phyloP scores from a whole-genome alignment of 805 yeast species.

The Kockiozyma suomiensis region DNA sequence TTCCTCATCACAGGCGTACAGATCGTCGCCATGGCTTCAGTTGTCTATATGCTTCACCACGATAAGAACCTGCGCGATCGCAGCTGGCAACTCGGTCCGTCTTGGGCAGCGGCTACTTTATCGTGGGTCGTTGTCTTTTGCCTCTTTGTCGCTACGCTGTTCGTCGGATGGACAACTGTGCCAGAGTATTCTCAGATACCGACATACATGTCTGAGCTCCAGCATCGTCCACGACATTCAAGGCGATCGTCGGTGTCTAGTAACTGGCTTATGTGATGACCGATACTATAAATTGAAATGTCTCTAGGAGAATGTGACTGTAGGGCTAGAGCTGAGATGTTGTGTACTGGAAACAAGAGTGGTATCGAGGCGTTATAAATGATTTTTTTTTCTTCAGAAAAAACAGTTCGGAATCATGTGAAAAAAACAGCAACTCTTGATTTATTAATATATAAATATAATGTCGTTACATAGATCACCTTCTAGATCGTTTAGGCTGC shows the following conservation, averaged over 20 bases:
- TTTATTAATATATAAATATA: not conserved
- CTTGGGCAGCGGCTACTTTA: slow-evolving; percentile 21
- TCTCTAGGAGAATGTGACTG: not conserved
- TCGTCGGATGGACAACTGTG: slow-evolving; percentile 21
- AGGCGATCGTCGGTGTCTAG: slow-evolving; percentile 6
- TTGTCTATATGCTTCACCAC: slow-evolving; percentile 14
- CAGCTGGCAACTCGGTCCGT: slow-evolving; percentile 20
- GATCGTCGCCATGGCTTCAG: slow-evolving; percentile 19
- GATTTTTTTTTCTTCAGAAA: too few relatives aligned
- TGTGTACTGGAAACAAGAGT: not conserved
- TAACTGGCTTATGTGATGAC: slow-evolving; percentile 11
- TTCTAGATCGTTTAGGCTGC: not conserved
- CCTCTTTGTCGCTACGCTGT: slow-evolving; percentile 13
- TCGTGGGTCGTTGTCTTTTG: slow-evolving; percentile 15
- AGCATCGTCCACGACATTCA: not conserved
- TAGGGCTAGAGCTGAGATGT: not conserved
- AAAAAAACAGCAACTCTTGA: too few relatives aligned
- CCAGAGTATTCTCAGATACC: slow-evolving; percentile 16
- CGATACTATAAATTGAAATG: not conserved
- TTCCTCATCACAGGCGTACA: slow-evolving; percentile 17
- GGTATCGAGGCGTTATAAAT: not conserved
- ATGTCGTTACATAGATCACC: not conserved
- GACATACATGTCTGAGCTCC: slow-evolving; percentile 1
- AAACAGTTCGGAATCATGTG: too few relatives aligned
- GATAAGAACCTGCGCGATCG: slow-evolving; percentile 14